phyloP scores from a whole-genome alignment of 768 basidiomycete species.

The Dioszegia aurantiaca region DNA sequence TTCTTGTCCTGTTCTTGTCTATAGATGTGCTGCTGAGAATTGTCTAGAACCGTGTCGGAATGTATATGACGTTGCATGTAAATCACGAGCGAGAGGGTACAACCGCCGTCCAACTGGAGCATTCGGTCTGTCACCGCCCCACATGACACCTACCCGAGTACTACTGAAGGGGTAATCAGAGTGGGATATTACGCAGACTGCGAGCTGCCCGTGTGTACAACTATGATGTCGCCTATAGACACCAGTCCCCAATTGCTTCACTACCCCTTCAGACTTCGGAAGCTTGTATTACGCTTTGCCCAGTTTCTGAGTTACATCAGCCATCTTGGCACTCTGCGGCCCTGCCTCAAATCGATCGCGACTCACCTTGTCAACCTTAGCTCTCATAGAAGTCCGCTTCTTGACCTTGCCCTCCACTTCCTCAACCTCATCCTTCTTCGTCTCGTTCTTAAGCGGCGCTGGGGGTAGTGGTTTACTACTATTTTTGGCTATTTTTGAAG shows the following conservation, averaged over 20 bases:
- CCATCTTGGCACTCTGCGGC: not conserved
- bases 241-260: no score
- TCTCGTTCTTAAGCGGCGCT: conserved; percentile 10
- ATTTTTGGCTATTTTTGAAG: conserved; percentile 32
- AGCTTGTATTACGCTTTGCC: not conserved
- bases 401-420: conserved; percentile 21
- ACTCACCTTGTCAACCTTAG: conserved; percentile 39
- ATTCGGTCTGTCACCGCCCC: no score
- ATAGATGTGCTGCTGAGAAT: not conserved
- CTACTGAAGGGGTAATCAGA: no score
- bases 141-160: no score
- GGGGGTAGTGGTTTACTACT: conserved; percentile 22
- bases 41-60: not conserved
- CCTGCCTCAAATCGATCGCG: not conserved
- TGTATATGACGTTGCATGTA: no score
- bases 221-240: no score
- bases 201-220: no score
- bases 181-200: no score
- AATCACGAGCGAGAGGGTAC: no score
- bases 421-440: conserved; percentile 13
- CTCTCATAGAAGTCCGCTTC: conserved; percentile 39
- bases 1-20: not conserved
- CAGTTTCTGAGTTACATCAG: conserved; percentile 6
- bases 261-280: no score
- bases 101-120: no score